Base-by-base conservation (phyloP, 495 filamentous ascomycete species). In the Penicillium simplicissimum region DNA sequence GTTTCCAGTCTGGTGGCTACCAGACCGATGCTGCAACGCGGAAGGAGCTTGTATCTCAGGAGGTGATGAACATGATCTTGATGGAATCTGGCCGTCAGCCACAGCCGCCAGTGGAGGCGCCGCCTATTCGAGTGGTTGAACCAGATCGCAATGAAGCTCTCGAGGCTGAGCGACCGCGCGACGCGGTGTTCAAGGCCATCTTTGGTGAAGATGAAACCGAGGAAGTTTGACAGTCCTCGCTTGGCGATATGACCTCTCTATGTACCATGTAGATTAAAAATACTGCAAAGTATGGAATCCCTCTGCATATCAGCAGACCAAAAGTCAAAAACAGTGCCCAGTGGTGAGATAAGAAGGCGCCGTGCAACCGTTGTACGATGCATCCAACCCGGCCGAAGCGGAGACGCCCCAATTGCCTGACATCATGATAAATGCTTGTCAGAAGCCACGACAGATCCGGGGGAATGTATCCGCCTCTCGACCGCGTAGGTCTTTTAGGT, bases 131-230 rank as follows among this genome's bases (percentile, higher is more conserved):
- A 28, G 49, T 59, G 4, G 76, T 97, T 40, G 88, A 97, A 76
- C 82, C 88, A 0, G 89, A 91, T 59, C 83, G 79, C 56, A 98
- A 97, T 70, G 91, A 95, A 60, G 94, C 95, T 14, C 67, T 98
- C 33, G 93, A 96, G 65, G 90, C 83, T 0, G 82, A 89, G 64
- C 87, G 87, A 58, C 91, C 93, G 5, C 88, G 88, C 2, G 94
- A 97, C 49, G 92, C 89, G n/a, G 88, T 97, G 4, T 96, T 98
- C 68, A 90, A 87, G 71, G 92, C 92, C 21, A 92, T 98, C 15
- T 98, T 98, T 81, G 95, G 94, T 74, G 87, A 88, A 70, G 90
- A 88, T 57, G 89, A 91, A 66, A 31, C 28, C 6, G 88, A 93
- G 3, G 51, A 53, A 19, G 33, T 36, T 45, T 21, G 21, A 45